phyloP scores from a whole-genome alignment of 2,329 filamentous ascomycete genomes.

The Colletotrichum tofieldiae region DNA sequence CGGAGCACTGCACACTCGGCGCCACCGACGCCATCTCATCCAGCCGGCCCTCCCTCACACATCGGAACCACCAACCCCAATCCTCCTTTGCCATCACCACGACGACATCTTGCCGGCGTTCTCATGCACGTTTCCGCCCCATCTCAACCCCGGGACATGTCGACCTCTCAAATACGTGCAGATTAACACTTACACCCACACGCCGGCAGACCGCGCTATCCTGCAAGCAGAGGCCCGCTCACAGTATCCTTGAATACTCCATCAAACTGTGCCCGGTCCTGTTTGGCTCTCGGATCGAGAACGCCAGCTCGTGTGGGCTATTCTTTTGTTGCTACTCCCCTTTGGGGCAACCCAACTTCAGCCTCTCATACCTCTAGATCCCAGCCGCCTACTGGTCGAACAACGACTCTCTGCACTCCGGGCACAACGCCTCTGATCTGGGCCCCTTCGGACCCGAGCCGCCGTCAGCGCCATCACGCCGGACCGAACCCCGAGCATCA shows the following conservation, averaged over 20 bases:
- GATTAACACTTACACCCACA: conserved; percentile 17
- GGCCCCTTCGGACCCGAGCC: conserved; percentile 6
- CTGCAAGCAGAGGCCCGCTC: conserved; percentile 5
- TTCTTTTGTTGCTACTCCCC: neutral
- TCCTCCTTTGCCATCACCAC: conserved; percentile 14
- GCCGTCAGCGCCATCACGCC: neutral
- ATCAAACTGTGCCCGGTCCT: conserved; percentile 16
- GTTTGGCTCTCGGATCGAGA: conserved; percentile 18
- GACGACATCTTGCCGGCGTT: conserved; percentile 19
- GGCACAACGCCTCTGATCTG: neutral
- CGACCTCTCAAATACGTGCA: neutral
- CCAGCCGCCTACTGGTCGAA: neutral
- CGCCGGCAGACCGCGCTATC: neutral
- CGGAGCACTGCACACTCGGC: neutral
- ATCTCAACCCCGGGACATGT: neutral
- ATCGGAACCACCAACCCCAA: neutral
- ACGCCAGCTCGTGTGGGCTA: conserved; percentile 6
- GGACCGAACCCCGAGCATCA: conserved; percentile 15
- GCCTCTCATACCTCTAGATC: neutral
- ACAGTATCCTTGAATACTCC: conserved; percentile 16
- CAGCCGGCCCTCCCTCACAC: neutral
- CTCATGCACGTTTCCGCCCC: conserved; percentile 6
- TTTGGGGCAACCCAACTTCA: conserved; percentile 2
- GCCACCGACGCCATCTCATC: conserved; percentile 29
- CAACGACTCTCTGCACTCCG: neutral